phyloP scores from a whole-genome alignment of 345 rosid species.

The Acer negundo region DNA sequence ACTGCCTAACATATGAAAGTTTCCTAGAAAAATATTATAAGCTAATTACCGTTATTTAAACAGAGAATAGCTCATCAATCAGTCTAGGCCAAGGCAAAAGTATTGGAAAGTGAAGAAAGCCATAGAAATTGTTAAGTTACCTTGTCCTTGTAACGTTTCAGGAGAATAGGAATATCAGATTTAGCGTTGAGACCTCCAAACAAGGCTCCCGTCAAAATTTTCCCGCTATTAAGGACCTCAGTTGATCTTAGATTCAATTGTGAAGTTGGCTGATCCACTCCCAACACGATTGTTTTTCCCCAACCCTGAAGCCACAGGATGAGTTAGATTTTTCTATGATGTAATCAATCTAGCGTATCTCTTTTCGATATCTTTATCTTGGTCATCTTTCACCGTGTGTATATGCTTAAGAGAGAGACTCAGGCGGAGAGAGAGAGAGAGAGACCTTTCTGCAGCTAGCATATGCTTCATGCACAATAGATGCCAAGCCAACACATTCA shows the following conservation, averaged over 20 bases:
- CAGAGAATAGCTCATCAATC: not conserved
- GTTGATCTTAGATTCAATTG: constrained; percentile 42
- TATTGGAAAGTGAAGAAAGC: not conserved
- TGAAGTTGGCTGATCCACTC: constrained; percentile 76
- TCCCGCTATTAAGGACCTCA: constrained; percentile 64
- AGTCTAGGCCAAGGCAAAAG: not conserved
- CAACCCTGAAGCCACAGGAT: constrained; percentile 55
- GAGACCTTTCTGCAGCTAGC: constrained; percentile 69
- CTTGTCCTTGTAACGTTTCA: constrained; percentile 65
- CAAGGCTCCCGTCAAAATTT: constrained; percentile 58
- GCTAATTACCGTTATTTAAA: not conserved
- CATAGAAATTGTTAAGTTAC: constrained; percentile 22
- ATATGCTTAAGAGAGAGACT: not conserved
- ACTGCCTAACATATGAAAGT: too few species aligned
- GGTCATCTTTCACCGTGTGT: not conserved
- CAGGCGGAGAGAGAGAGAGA: not conserved
- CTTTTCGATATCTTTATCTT: not conserved
- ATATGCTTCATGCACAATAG: constrained; percentile 66
- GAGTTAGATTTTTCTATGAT: too few species aligned
- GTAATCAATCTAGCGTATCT: too few species aligned
- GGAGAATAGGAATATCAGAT: constrained; percentile 74
- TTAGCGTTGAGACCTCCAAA: constrained; percentile 89
- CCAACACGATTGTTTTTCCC: constrained; percentile 82
- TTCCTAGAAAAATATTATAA: too few species aligned
- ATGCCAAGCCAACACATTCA: constrained; percentile 67